Evolutionary conservation across 2,329 filamentous ascomycete species (phyloP).

Genomic region (Xylariaceae sp.): DNA sequence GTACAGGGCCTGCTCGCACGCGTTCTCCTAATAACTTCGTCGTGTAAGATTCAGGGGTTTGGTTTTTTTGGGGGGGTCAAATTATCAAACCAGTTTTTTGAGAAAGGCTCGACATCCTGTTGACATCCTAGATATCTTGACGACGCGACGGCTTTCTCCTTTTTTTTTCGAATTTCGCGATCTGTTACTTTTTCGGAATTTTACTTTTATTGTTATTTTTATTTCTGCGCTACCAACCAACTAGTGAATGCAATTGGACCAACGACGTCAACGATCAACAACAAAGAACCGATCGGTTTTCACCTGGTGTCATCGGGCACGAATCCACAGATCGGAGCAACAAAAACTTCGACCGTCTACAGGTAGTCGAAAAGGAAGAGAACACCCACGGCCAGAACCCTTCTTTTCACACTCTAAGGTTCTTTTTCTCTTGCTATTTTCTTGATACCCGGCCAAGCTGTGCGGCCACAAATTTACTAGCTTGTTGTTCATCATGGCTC

Average conservation of each 20-base stretch:
- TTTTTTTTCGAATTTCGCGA: neutral
- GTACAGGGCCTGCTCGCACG: neutral
- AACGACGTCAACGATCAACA: slow-evolving; percentile 1
- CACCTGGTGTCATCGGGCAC: slow-evolving; percentile 2
- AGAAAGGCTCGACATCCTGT: too few relatives aligned
- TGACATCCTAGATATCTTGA: neutral
- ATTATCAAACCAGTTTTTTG: neutral
- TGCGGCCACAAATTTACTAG: slow-evolving; percentile 7
- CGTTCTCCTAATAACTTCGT: neutral
- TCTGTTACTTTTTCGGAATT: too few relatives aligned
- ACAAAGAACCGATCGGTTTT: slow-evolving; percentile 1
- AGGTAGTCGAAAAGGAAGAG: neutral
- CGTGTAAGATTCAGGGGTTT: neutral
- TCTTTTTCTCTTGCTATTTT: neutral
- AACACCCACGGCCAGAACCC: slow-evolving; percentile 5
- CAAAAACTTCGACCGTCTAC: slow-evolving; percentile 2
- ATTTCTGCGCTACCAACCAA: neutral
- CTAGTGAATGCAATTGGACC: slow-evolving; percentile 1
- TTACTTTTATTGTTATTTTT: neutral
- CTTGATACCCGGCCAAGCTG: slow-evolving; percentile 7
- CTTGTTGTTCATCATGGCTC: slow-evolving; percentile 44
- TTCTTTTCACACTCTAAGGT: neutral
- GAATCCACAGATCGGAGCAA: slow-evolving; percentile 5
- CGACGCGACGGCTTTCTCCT: slow-evolving; percentile 17
- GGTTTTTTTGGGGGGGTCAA: slow-evolving; percentile 6